Evolutionary conservation across 192 early-diverging fungal genomes (phyloP).

Genomic region (Coemansia sp.): DNA sequence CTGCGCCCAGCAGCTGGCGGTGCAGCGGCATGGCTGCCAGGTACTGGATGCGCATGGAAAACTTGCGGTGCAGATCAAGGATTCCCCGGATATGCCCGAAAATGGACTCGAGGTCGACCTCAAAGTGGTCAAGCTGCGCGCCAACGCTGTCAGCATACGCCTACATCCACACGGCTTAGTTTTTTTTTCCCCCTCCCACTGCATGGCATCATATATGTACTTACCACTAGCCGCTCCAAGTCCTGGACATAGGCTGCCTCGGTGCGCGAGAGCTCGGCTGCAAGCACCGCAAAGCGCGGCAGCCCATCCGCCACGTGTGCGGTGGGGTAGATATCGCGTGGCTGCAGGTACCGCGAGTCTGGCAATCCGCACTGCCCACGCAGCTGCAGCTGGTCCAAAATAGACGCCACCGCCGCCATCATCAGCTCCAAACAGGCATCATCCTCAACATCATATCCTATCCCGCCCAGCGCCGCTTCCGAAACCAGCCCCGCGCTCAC

Average conservation of each 20-base stretch:
- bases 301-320: conserved; percentile 8
- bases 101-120: conserved; percentile 20
- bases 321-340: conserved; percentile 38
- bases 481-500: conserved; percentile 29
- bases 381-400: conserved; percentile 35
- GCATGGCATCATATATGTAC: not conserved
- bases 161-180: no score
- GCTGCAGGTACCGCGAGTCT: conserved; percentile 37
- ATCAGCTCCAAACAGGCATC: conserved; percentile 26
- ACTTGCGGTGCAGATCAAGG: conserved; percentile 31
- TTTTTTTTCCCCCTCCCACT: no score
- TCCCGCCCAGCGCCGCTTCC: conserved; percentile 1
- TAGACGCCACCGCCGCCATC: conserved; percentile 19
- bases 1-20: conserved; percentile 30
- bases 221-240: conserved; percentile 40
- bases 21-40: conserved; percentile 30
- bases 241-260: conserved; percentile 53
- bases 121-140: conserved; percentile 13
- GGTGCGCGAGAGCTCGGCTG: conserved; percentile 41
- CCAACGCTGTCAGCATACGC: conserved; percentile 19
- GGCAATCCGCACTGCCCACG: conserved; percentile 16
- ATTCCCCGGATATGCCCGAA: conserved; percentile 29
- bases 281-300: conserved; percentile 29
- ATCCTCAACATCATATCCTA: conserved; percentile 3
- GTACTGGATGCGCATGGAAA: conserved; percentile 50